Evolutionary conservation across 805 yeast genomes (phyloP), one percentile per base, ranked within the genome.

Genomic region (Sugiyamaella smithiae): DNA sequence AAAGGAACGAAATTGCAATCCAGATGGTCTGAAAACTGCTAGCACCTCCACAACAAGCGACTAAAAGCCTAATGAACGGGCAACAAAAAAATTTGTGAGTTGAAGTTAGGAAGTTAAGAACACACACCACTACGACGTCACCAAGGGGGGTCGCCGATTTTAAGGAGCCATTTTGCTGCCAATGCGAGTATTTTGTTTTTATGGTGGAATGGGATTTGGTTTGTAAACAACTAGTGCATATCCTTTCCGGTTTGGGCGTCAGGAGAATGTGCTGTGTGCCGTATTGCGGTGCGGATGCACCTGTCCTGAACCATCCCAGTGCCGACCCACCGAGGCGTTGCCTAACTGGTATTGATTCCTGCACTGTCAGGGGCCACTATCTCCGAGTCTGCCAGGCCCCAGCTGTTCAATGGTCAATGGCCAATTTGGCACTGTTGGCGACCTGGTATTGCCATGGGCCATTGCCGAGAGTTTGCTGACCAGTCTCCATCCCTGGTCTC

Each of bases 1-100:
- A 35, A 35, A 35, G 38, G 38, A 35, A 35, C 7, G 38, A 35
- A 35, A 35, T 35, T 35, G 20, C 38, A 35, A 19, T 35, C 22
- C 22, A 35, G 22, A 16, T 35, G 38, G 8, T 4, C 33, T 29
- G 33, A 16, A 29, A n/a, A 29, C 33, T 29, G 33, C 33, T 29
- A 29, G n/a, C 33, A 4, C 33, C 14, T 29, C 33, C 33, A 16
- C 12, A 29, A 29, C n/a, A n/a, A n/a, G n/a, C n/a, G n/a, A n/a
- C n/a, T 12, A 19, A 35, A 16, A 19, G 22, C 38, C 38, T 16
- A 35, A 35, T 14, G 38, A 35, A 35, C 38, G 38, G 16, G 38
- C 11, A 35, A 35, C 16, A 14, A 35, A 35, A 35, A 35, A 32
- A 35, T n/a, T 16, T 26, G 7, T 20, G 38, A 35, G 38, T 35